Conservation (phyloP, 2,329 filamentous ascomycete genomes). For the Sclerotinia trifoliorum region DNA sequence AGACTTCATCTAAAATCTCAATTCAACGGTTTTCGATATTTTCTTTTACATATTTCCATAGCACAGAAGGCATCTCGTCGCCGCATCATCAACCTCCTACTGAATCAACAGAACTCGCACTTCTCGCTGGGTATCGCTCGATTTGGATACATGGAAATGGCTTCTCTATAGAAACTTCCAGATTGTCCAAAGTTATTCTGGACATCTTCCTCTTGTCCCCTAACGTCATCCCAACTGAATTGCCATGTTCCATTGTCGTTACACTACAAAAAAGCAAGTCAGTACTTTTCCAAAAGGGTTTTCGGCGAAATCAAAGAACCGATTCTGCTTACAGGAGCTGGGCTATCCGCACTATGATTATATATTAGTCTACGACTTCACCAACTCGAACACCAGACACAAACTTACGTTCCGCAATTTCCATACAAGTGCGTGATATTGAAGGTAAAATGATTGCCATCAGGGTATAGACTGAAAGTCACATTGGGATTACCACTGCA, state of each 20-base stretch:
- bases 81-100: not conserved
- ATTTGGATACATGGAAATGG: conserved; percentile 28
- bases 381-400: not conserved
- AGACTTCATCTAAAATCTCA: not conserved
- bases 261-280: conserved; percentile 19
- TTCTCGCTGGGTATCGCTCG: conserved; percentile 26
- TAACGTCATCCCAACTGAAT: conserved; percentile 29
- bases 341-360: not conserved
- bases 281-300: not conserved
- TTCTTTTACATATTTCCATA: not conserved
- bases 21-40: not conserved
- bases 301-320: not conserved
- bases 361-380: not conserved
- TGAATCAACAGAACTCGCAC: conserved; percentile 30
- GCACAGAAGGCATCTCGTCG: not conserved
- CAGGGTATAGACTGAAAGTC: conserved; percentile 30
- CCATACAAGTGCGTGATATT: conserved; percentile 31
- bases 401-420: conserved; percentile 26
- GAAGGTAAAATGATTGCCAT: conserved; percentile 24
- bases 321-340: conserved; percentile 3
- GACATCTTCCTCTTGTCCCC: conserved; percentile 29
- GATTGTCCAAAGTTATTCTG: conserved; percentile 32
- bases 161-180: conserved; percentile 21
- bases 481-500: conserved; percentile 27
- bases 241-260: conserved; percentile 30